phyloP scores from a whole-genome alignment of 2,329 filamentous ascomycete genomes.

The Fusarium irregulare region DNA sequence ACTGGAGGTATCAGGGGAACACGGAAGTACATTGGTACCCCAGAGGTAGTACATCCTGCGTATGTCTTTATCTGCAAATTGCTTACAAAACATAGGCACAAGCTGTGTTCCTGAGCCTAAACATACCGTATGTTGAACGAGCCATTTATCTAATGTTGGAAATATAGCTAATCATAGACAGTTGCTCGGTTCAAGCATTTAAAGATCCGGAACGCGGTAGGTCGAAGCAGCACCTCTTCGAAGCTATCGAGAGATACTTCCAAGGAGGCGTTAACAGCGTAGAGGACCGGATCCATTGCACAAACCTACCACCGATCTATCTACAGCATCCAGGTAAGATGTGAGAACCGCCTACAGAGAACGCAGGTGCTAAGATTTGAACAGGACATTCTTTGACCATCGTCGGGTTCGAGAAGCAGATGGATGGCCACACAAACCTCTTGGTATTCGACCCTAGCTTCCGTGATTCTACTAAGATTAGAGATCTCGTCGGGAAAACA shows the following conservation, averaged over 20 bases:
- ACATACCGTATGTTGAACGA: conserved; percentile 67
- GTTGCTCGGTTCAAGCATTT: conserved; percentile 73
- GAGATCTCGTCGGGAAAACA: conserved; percentile 64
- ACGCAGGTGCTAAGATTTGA: not conserved
- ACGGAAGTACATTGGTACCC: conserved; percentile 94
- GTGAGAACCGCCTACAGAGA: not conserved
- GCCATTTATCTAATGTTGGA: not conserved
- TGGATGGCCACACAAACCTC: conserved; percentile 73
- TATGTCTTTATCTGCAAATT: not conserved
- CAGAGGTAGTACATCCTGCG: conserved; percentile 70
- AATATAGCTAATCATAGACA: conserved; percentile 42
- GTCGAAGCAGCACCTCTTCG: conserved; percentile 67
- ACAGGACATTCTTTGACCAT: conserved; percentile 89
- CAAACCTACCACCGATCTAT: conserved; percentile 84
- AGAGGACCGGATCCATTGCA: conserved; percentile 71
- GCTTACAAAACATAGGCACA: conserved; percentile 67
- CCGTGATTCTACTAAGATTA: conserved; percentile 73
- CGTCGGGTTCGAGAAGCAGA: conserved; percentile 80
- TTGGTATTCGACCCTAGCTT: conserved; percentile 92
- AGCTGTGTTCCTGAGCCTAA: conserved; percentile 77
- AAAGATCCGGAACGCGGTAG: conserved; percentile 59
- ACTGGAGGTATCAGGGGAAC: conserved; percentile 90
- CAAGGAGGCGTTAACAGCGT: conserved; percentile 57
- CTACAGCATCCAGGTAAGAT: conserved; percentile 80
- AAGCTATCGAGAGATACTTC: conserved; percentile 81